Evolutionary conservation across 495 filamentous ascomycete species (phyloP), one percentile per base, ranked within the genome.

Genomic region (Penicillium mononematosum): DNA sequence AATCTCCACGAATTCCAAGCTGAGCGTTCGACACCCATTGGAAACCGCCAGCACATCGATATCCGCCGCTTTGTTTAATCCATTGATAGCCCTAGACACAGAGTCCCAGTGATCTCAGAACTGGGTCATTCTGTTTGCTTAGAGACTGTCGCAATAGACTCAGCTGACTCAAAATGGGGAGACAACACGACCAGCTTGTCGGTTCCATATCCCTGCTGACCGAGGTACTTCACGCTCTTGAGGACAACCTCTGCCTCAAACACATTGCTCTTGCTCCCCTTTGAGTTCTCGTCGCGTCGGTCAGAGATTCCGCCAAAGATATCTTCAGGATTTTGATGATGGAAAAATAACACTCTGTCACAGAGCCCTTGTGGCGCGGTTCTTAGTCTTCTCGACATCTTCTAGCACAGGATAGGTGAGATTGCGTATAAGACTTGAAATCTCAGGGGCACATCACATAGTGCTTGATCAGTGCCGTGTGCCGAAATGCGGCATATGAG

Each of bases 121-220:
- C 68, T 0, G 88, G 82, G 48, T 85, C 81, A 63, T 77, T 79
- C 4, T 87, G 76, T 34, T 79, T 73, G 12, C 75, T 71, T 14
- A 95, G 73, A 0, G 65, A 65, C 0, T 83, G 69, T 3, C 72
- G 67, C 0, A 95, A 71, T 2, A 87, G 75, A 4, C 71, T 75
- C 0, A 93, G 74, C 63, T 92, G 89, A 0, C 86, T 87, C 0
- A 84, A 69, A 63, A 94, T 0, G 90, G 89, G 90, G 89, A 0
- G 89, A 92, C 1, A 95, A 65, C 2, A 93, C 72, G 3, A 89
- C 88, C 1, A 90, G 60, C 4, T 88, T 71, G 39, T 85, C 76
- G 0, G 84, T 83, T 2, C 79, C 78, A 60, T 93, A 95, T 0
- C 88, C 88, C 60, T 93, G n/a, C 59, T 90, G 89, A 1, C 78